These are phyloP conservation scores for Jimgerdemannia lactiflua DNA, from an alignment of 192 early-diverging fungal genomes.

Conservation along the genomic window DNA sequence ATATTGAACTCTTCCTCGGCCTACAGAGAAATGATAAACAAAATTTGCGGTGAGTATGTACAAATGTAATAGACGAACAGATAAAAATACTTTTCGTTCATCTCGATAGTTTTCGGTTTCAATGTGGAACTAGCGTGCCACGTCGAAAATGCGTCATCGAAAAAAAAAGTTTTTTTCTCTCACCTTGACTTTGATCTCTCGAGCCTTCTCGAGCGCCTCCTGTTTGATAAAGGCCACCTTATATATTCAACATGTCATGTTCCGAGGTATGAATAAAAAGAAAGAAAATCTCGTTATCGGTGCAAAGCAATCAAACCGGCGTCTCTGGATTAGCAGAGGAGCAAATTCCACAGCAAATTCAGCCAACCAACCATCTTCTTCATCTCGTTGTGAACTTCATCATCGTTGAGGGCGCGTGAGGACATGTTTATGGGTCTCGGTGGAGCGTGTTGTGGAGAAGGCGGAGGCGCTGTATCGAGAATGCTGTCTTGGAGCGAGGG, in stretches of 20 bases:
- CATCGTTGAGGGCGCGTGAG: slow-evolving; percentile 82
- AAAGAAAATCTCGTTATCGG: background rate
- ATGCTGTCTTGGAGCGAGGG: background rate
- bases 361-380: slow-evolving; percentile 87
- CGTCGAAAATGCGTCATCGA: background rate
- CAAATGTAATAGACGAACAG: no score
- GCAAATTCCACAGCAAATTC: background rate
- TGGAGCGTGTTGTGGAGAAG: background rate
- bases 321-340: background rate
- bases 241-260: background rate
- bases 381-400: slow-evolving; percentile 96
- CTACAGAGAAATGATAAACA: slow-evolving; percentile 31
- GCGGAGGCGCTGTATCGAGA: background rate
- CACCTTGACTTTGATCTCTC: slow-evolving; percentile 97
- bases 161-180: background rate
- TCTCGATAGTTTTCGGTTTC: no score
- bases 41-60: background rate
- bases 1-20: slow-evolving; percentile 99
- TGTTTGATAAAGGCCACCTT: slow-evolving; percentile 98
- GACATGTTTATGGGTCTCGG: slow-evolving; percentile 26
- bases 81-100: no score
- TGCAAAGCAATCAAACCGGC: background rate
- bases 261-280: background rate
- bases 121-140: background rate
- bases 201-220: slow-evolving; percentile 97